Percentiles rank a stretch among this genome's conserved stretches.
Evolutionary conservation across 257 asterid species (phyloP).

Genomic region (Fraxinus cuspidata): DNA sequence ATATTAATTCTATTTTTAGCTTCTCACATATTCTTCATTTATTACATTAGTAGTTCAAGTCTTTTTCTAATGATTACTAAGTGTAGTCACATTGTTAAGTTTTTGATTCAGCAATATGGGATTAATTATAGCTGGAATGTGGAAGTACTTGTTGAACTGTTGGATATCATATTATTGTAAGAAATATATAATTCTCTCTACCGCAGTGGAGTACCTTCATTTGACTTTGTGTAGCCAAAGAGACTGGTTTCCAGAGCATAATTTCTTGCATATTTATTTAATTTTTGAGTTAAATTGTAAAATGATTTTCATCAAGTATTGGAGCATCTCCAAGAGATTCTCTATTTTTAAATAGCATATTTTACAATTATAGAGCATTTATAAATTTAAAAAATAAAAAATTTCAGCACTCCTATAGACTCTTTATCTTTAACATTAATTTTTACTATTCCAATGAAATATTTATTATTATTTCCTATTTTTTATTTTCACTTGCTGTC

Average conservation of each 20-base stretch:
- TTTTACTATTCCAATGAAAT: no score
- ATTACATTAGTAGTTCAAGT: background rate
- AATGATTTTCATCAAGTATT: background rate
- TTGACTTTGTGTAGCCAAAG: background rate
- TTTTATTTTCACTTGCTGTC: no score
- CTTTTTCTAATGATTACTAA: no score
- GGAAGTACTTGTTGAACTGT: background rate
- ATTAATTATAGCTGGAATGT: background rate
- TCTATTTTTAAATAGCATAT: no score
- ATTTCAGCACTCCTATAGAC: no score
- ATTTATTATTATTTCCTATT: no score
- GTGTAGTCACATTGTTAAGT: background rate
- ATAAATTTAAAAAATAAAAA: no score
- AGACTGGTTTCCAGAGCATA: background rate
- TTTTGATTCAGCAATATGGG: background rate
- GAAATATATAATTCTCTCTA: background rate
- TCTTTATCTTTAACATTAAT: no score
- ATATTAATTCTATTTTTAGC: background rate
- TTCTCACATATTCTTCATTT: background rate
- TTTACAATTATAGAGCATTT: no score
- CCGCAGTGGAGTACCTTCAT: background rate
- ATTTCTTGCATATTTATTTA: background rate
- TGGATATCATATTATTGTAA: background rate
- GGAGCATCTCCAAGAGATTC: no score
- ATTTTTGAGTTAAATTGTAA: background rate